Evolutionary conservation across 2,329 filamentous ascomycete genomes (phyloP), one percentile per base, ranked within the genome.

Genomic region (Beauveria sp.): DNA sequence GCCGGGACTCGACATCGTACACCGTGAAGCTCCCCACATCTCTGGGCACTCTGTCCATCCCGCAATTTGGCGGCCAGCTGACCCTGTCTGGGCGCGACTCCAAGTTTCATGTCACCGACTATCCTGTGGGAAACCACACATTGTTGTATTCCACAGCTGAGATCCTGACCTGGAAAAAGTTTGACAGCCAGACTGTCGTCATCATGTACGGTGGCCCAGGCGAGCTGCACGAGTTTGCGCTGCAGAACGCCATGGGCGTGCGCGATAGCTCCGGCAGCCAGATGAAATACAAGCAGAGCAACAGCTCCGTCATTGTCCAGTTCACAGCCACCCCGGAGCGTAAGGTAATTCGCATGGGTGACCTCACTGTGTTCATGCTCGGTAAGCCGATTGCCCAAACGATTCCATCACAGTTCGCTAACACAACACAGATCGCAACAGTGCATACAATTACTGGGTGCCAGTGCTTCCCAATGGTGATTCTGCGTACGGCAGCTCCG

Each of bases 101-200:
- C 0, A 89, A 84, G 72, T 80, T 88, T 47, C 84, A 87, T 67
- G 81, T 90, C 4, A 84, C 81, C 0, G 85, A 90, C 65, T 90
- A 90, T 62, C 76, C 82, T 14, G 72, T 90, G 52, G 85, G 84
- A 0, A 79, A 80, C n/a, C 72, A 76, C 5, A 81, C 76, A 1
- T 68, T 91, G 18, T 70, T 89, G 1, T 91, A 90, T 71, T 89
- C 84, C 0, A 87, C 87, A 2, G 85, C 85, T 0, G 87, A 91
- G 67, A 81, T 90, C 26, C 84, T 86, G 63, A 89, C 86, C 0
- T 88, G 86, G 83, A 87, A 90, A 70, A 79, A 81, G 56, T 85
- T 87, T 62, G 77, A 76, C 0, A 74, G 80, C 44, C 82, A 80
- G 69, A 86, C 83, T 16, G 80, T 85, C 1, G 71, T 89, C 2